Evolutionary conservation across 768 basidiomycete species (phyloP).

Genomic region (Coprinopsis marcescibilis): DNA sequence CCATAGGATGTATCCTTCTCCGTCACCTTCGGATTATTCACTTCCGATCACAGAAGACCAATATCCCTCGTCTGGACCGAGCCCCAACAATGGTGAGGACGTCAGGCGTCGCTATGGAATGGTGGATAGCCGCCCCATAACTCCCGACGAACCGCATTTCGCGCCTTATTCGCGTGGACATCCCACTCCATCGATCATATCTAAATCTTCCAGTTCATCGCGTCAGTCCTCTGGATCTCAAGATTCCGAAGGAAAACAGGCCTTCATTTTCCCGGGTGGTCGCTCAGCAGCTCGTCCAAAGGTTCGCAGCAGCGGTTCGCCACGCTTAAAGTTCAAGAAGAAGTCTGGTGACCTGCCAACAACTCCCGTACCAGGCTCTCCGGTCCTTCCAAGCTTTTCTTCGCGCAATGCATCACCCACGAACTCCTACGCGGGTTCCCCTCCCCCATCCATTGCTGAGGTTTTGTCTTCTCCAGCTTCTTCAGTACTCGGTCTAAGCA

Average conservation of each 20-base stretch:
- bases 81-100: too few relatives aligned
- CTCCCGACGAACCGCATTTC: too few relatives aligned
- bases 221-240: slow-evolving; percentile 8
- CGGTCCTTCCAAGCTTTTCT: not conserved
- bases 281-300: slow-evolving; percentile 14
- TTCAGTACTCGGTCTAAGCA: too few relatives aligned
- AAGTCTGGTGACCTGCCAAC: not conserved
- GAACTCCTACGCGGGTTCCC: too few relatives aligned
- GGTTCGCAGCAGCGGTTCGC: not conserved
- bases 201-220: slow-evolving; percentile 3
- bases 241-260: too few relatives aligned
- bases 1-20: not conserved
- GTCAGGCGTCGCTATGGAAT: too few relatives aligned
- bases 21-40: not conserved
- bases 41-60: not conserved
- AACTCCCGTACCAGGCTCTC: not conserved
- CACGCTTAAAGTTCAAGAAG: not conserved
- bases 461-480: too few relatives aligned
- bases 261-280: slow-evolving; percentile 24
- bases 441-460: too few relatives aligned
- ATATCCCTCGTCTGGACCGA: not conserved
- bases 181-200: slow-evolving; percentile 5
- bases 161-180: too few relatives aligned
- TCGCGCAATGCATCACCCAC: too few relatives aligned
- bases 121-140: too few relatives aligned